Conservation (phyloP, 1,139 yeast genomes). For the Hyphopichia buzzinii region DNA sequence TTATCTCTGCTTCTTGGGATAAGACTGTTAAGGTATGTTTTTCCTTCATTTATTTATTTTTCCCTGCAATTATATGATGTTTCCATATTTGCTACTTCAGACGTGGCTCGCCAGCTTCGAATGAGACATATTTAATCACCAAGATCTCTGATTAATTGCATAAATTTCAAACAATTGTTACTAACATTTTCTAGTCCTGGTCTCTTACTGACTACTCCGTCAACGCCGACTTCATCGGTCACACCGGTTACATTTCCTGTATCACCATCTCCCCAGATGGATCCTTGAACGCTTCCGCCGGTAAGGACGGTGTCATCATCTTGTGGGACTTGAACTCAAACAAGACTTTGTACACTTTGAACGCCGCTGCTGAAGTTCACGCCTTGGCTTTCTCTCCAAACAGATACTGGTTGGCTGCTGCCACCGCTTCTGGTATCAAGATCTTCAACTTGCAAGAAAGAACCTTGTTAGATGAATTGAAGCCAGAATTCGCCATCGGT, state of each 20-base stretch:
- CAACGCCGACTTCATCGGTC: constrained; percentile 97
- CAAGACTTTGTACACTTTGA: constrained; percentile 89
- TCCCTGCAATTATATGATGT: constrained; percentile 52
- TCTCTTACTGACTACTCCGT: constrained; percentile 83
- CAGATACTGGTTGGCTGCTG: constrained; percentile 99
- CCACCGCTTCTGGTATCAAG: constrained; percentile 97
- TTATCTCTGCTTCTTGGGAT: constrained; percentile 99
- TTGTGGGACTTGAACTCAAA: constrained; percentile 96
- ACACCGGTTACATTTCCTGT: constrained; percentile 98
- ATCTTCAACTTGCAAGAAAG: constrained; percentile 98
- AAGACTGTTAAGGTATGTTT: constrained; percentile 96
- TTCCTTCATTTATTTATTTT: constrained; percentile 9
- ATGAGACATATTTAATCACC: constrained; percentile 98
- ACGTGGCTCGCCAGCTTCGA: constrained; percentile 66
- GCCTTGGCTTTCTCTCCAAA: constrained; percentile 99
- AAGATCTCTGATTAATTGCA: constrained; percentile 83
- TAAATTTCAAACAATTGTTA: constrained; percentile 4
- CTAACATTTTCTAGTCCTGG: constrained; percentile 67
- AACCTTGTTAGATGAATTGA: constrained; percentile 94
- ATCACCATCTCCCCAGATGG: constrained; percentile 99
- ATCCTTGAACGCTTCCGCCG: constrained; percentile 98
- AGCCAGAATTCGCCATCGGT: constrained; percentile 93
- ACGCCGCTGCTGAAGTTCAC: constrained; percentile 95
- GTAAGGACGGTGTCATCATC: constrained; percentile 98
- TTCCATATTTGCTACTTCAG: constrained; percentile 99